Evolutionary conservation across 768 basidiomycete genomes (phyloP).

Genomic region (Termitomyces sp.): DNA sequence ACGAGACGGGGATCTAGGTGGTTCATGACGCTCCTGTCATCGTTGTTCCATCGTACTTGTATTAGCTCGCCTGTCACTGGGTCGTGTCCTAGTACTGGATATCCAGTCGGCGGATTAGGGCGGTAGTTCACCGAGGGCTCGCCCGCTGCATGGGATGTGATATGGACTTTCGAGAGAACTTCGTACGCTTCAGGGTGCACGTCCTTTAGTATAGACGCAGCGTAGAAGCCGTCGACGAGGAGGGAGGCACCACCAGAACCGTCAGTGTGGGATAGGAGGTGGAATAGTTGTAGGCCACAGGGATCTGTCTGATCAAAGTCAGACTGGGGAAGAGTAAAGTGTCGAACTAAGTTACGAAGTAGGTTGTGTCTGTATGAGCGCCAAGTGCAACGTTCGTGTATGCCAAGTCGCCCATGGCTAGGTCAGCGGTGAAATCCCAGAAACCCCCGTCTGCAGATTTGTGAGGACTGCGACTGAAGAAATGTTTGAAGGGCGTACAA

Average conservation of each 20-base stretch:
- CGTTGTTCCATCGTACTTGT: conserved; percentile 92
- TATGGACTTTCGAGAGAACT: conserved; percentile 60
- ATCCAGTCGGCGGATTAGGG: conserved; percentile 54
- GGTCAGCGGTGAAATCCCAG: conserved; percentile 95
- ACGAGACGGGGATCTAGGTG: conserved; percentile 55
- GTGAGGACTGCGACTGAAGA: background rate
- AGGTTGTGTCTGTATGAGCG: conserved; percentile 73
- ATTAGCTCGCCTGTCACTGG: conserved; percentile 52
- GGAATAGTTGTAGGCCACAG: conserved; percentile 93
- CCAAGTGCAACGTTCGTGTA: conserved; percentile 87
- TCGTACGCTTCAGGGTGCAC: conserved; percentile 69
- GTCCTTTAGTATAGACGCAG: conserved; percentile 73
- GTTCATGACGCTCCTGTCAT: conserved; percentile 83
- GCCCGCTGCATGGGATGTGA: conserved; percentile 89
- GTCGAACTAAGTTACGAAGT: conserved; percentile 49
- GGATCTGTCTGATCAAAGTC: conserved; percentile 69
- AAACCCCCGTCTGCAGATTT: conserved; percentile 74
- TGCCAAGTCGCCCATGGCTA: conserved; percentile 89
- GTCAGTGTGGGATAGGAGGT: conserved; percentile 79
- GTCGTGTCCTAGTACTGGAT: conserved; percentile 75
- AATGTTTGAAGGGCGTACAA: conserved; percentile 24
- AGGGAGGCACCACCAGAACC: conserved; percentile 85
- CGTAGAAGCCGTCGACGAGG: conserved; percentile 96
- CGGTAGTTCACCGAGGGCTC: conserved; percentile 55
- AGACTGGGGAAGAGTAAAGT: background rate